Conservation (phyloP, 345 rosid genomes). For the Eucalyptus brandiana region DNA sequence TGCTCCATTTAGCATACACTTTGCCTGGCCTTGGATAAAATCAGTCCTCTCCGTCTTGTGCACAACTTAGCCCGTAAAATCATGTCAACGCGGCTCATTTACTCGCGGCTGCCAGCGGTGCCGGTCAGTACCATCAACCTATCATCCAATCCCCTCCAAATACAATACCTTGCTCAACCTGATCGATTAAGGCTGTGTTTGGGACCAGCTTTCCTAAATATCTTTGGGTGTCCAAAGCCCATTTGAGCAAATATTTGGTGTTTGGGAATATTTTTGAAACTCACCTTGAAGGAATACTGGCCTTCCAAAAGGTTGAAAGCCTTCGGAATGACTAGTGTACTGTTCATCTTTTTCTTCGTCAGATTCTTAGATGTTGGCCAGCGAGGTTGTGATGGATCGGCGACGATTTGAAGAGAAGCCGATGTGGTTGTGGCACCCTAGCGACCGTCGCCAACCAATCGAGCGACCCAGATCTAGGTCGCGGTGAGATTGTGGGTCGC, state of each 20-base stretch:
- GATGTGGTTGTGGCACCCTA: rapidly evolving
- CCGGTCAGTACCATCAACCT: not conserved
- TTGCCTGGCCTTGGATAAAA: not conserved
- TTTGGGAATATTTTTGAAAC: too few species aligned
- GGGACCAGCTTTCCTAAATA: too few species aligned
- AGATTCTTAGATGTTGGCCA: rapidly evolving
- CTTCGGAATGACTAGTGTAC: rapidly evolving
- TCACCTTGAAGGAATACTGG: rapidly evolving
- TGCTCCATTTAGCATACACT: not conserved
- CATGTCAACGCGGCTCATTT: not conserved
- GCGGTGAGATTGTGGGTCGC: rapidly evolving
- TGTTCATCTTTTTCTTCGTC: too few species aligned
- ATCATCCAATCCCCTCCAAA: not conserved
- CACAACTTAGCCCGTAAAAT: not conserved
- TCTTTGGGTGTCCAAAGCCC: too few species aligned
- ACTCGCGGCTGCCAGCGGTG: not conserved
- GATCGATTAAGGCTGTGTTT: too few species aligned
- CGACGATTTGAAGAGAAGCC: rapidly evolving
- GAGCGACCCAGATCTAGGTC: rapidly evolving
- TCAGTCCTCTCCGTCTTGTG: not conserved
- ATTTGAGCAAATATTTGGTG: too few species aligned
- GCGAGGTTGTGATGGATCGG: rapidly evolving
- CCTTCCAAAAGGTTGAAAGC: too few species aligned
- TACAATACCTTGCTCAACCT: not conserved
- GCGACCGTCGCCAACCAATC: rapidly evolving